Conservation (phyloP, 2,329 filamentous ascomycete genomes). For the Pseudogymnoascus sp. region DNA sequence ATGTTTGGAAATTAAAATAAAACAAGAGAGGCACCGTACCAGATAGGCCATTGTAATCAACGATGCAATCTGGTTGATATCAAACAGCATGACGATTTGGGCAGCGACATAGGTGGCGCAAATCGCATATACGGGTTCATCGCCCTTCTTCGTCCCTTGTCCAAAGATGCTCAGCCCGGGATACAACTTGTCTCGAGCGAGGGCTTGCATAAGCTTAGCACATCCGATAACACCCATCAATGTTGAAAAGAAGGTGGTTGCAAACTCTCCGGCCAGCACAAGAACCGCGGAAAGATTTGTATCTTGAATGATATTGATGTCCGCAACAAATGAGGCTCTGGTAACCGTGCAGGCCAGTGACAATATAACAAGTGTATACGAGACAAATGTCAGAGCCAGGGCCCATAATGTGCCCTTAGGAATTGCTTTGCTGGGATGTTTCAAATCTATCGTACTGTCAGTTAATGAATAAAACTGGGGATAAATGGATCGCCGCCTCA, state of each 20-base stretch:
- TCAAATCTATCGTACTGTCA: slow-evolving; percentile 45
- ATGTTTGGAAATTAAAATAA: not conserved
- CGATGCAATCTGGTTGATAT: slow-evolving; percentile 82
- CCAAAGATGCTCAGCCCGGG: slow-evolving; percentile 69
- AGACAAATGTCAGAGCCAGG: slow-evolving; percentile 64
- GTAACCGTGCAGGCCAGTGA: slow-evolving; percentile 72
- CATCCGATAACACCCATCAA: slow-evolving; percentile 82
- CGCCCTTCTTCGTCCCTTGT: slow-evolving; percentile 60
- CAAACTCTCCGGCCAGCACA: slow-evolving; percentile 73
- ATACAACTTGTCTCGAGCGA: slow-evolving; percentile 69
- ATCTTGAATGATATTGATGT: slow-evolving; percentile 72
- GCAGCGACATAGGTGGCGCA: slow-evolving; percentile 66
- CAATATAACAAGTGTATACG: slow-evolving; percentile 69
- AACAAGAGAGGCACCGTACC: slow-evolving; percentile 31
- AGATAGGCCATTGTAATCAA: slow-evolving; percentile 88
- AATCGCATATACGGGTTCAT: slow-evolving; percentile 71
- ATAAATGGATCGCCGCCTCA: not conserved
- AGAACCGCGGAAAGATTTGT: slow-evolving; percentile 68
- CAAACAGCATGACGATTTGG: slow-evolving; percentile 71
- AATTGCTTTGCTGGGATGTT: slow-evolving; percentile 74
- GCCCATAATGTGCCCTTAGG: slow-evolving; percentile 77
- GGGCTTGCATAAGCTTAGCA: slow-evolving; percentile 74
- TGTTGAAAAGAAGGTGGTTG: slow-evolving; percentile 75
- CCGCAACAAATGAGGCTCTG: slow-evolving; percentile 60
- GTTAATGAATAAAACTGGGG: not conserved